Conservation (phyloP, 257 asterid species). For the Mitragyna speciosa region DNA sequence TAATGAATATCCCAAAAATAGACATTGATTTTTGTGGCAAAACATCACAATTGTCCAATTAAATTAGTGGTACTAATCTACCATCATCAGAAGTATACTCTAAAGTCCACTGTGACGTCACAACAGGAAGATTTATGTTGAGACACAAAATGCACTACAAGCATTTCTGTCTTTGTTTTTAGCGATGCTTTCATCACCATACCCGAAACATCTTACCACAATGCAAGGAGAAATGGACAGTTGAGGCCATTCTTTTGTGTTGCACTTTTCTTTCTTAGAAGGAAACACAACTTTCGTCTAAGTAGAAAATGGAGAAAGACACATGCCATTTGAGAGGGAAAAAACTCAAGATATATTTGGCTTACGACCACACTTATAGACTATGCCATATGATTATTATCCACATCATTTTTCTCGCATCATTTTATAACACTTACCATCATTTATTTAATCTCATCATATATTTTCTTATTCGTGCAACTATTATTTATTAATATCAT, state of each 20-base stretch:
- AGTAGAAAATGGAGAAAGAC: neutral
- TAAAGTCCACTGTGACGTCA: neutral
- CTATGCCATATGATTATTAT: no score
- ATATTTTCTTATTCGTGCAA: no score
- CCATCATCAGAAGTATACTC: neutral
- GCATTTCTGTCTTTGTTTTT: conserved; percentile 3
- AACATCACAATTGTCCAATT: neutral
- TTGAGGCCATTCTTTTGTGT: neutral
- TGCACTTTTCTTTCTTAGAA: conserved; percentile 13
- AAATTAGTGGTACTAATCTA: neutral
- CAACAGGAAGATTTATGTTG: neutral
- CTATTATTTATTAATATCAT: no score
- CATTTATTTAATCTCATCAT: no score
- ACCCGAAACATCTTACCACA: neutral
- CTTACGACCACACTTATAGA: no score
- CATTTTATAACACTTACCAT: no score
- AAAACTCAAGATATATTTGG: no score
- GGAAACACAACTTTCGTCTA: conserved; percentile 8
- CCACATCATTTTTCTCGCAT: no score
- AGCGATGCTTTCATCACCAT: neutral
- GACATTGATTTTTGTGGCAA: neutral
- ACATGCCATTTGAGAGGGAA: neutral
- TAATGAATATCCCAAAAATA: neutral
- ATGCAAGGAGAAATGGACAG: conserved; percentile 10
- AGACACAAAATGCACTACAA: neutral